Conservation (phyloP, 306 rosid genomes). For the Glycine latifolia region DNA sequence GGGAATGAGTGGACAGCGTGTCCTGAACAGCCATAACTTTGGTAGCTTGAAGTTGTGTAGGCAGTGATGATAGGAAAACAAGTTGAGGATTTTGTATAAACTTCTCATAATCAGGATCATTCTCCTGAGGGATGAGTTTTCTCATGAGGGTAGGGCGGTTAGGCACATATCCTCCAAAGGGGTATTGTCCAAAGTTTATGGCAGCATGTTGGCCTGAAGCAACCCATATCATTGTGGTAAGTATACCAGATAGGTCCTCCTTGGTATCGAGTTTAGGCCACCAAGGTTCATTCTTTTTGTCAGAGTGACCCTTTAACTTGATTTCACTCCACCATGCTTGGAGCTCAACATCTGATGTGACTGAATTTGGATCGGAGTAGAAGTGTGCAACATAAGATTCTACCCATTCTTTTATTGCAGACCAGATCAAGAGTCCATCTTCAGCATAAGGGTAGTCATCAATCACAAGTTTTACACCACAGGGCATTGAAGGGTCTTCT, state of each 20-base stretch:
- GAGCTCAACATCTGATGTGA: conserved; percentile 76
- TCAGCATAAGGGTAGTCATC: conserved; percentile 97
- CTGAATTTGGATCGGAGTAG: conserved; percentile 72
- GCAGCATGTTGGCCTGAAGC: conserved; percentile 98
- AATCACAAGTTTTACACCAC: conserved; percentile 81
- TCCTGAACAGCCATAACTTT: conserved; percentile 99
- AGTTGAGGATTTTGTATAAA: conserved; percentile 77
- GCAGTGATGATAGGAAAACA: conserved; percentile 78
- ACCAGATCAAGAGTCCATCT: conserved; percentile 93
- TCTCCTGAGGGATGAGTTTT: conserved; percentile 81
- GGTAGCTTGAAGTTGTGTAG: conserved; percentile 97
- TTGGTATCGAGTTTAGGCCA: conserved; percentile 85
- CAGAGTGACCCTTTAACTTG: conserved; percentile 80
- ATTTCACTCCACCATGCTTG: conserved; percentile 95
- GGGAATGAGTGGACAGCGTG: conserved; percentile 86
- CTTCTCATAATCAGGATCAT: conserved; percentile 64
- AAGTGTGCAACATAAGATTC: conserved; percentile 74
- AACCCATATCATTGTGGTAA: conserved; percentile 83
- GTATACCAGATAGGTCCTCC: conserved; percentile 75
- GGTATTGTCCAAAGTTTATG: conserved; percentile 94
- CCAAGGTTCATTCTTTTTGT: conserved; percentile 88
- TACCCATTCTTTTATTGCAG: conserved; percentile 92
- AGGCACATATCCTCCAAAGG: conserved; percentile 94
- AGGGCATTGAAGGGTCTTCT: conserved; percentile 78
- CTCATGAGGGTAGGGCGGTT: conserved; percentile 92